phyloP scores from a whole-genome alignment of 805 yeast species.

The Suhomyces kilbournensis region DNA sequence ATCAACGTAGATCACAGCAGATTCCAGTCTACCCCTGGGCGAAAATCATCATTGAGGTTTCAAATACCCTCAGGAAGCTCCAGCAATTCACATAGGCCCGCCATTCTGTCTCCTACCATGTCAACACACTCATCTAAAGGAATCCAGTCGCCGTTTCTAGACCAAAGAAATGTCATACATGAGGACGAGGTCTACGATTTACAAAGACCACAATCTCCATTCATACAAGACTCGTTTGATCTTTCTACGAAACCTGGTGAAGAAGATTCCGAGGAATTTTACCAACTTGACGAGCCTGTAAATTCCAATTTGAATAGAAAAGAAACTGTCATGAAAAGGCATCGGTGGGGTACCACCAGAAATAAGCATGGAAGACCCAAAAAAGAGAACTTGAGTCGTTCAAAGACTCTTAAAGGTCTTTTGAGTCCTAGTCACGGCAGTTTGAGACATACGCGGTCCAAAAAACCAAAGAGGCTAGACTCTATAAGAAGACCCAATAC shows the following conservation, averaged over 20 bases:
- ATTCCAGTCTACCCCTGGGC: conserved; percentile 9
- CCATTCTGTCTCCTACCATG: conserved; percentile 4
- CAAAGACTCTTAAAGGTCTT: conserved; percentile 55
- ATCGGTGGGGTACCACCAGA: conserved; percentile 91
- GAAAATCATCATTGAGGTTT: conserved; percentile 30
- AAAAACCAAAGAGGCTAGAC: conserved; percentile 11
- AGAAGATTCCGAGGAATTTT: conserved; percentile 7
- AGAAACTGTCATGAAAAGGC: conserved; percentile 64
- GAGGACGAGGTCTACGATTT: conserved; percentile 25
- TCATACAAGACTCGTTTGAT: conserved; percentile 15
- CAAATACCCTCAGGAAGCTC: conserved; percentile 19
- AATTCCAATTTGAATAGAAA: conserved; percentile 12
- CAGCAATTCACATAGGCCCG: conserved; percentile 6
- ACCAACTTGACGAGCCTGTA: conserved; percentile 14
- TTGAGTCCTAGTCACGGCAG: conserved; percentile 16
- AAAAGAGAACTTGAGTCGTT: conserved; percentile 46
- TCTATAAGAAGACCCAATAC: conserved; percentile 19
- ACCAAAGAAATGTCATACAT: conserved; percentile 16
- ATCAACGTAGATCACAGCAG: conserved; percentile 13
- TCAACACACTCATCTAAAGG: conserved; percentile 2
- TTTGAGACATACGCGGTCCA: conserved; percentile 5
- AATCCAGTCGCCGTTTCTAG: conserved; percentile 30
- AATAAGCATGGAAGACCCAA: conserved; percentile 65
- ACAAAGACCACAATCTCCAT: conserved; percentile 29
- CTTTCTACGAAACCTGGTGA: conserved; percentile 1